A percentile compares a stretch with the other conserved stretches of the same genome.
Evolutionary conservation across 495 filamentous ascomycete genomes (phyloP).

Genomic region (Trichoderma virens): DNA sequence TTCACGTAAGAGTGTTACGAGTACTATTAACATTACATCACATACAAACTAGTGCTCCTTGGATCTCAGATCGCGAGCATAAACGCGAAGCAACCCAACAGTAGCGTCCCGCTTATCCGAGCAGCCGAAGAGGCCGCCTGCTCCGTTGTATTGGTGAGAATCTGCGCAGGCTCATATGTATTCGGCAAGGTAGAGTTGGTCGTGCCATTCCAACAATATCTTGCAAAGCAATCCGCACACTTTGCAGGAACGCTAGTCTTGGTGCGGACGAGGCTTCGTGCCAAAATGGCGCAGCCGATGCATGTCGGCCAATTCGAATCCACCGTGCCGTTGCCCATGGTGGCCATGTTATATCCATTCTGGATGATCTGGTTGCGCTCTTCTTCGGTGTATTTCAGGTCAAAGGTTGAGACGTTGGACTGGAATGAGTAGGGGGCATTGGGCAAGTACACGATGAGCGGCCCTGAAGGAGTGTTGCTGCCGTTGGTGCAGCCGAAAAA

Average conservation of each 20-base stretch:
- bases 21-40: background rate
- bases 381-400: constrained; percentile 49
- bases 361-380: constrained; percentile 69
- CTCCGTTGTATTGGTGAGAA: background rate
- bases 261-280: constrained; percentile 61
- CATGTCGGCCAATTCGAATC: constrained; percentile 70
- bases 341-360: constrained; percentile 79
- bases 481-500: constrained; percentile 82
- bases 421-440: constrained; percentile 69
- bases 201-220: constrained; percentile 86
- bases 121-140: background rate
- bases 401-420: constrained; percentile 71
- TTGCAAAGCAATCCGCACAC: constrained; percentile 65
- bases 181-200: constrained; percentile 34
- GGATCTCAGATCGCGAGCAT: background rate
- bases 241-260: constrained; percentile 52
- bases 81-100: background rate
- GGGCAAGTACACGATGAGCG: constrained; percentile 80
- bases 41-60: background rate
- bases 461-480: constrained; percentile 37
- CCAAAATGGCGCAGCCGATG: constrained; percentile 77
- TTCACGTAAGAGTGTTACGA: background rate
- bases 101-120: background rate
- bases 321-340: constrained; percentile 68
- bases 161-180: constrained; percentile 25